Conservation (phyloP, 352 stramenopile genomes). For the Globisporangium middletonii region DNA sequence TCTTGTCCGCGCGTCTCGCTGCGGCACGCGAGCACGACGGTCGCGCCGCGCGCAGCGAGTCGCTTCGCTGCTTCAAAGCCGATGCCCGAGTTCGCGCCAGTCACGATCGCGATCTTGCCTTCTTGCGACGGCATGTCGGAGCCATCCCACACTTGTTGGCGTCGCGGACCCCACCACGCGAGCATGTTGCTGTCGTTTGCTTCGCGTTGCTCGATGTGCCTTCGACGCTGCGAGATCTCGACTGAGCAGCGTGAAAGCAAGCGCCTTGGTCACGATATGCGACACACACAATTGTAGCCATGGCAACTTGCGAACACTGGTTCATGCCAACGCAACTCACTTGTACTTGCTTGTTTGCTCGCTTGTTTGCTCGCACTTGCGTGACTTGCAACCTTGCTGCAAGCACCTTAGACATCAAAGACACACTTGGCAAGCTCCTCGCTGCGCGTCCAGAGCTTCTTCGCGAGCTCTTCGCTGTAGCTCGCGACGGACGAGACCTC, state of each 20-base stretch:
- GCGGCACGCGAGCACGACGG: conserved; percentile 76
- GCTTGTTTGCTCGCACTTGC: background rate
- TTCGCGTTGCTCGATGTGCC: background rate
- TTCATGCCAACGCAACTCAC: too few species aligned
- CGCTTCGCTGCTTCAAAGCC: conserved; percentile 58
- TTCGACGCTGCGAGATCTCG: background rate
- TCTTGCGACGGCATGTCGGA: conserved; percentile 23
- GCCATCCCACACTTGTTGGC: conserved; percentile 13
- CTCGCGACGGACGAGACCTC: conserved; percentile 11
- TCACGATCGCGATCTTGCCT: conserved; percentile 71
- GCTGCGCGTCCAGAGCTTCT: conserved; percentile 13
- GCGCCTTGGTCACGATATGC: background rate
- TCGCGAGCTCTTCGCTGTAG: conserved; percentile 9
- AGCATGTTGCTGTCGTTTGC: background rate
- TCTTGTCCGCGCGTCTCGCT: conserved; percentile 25
- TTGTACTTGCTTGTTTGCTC: background rate
- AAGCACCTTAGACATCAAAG: conserved; percentile 19
- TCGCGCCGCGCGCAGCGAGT: conserved; percentile 44
- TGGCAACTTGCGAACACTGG: too few species aligned
- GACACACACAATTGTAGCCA: too few species aligned
- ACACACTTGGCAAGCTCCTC: conserved; percentile 10
- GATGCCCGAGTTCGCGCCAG: conserved; percentile 79
- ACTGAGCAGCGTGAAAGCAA: background rate
- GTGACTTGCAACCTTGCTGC: too few species aligned
- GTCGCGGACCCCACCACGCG: background rate